Evolutionary conservation across 2,329 filamentous ascomycete genomes (phyloP), one percentile per base, ranked within the genome.

Genomic region (Arthroderma sp.): DNA sequence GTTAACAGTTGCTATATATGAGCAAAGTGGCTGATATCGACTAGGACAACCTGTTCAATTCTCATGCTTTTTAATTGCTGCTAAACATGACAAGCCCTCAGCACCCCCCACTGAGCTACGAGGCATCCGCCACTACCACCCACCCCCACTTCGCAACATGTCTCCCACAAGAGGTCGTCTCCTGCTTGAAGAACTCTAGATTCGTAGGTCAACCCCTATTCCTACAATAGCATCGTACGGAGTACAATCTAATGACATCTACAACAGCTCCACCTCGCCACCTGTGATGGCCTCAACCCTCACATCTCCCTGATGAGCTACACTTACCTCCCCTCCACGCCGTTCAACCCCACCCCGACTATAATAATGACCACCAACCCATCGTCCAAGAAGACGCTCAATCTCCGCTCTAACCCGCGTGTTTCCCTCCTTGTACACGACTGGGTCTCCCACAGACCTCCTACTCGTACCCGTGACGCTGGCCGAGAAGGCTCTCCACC

Each of bases 221-320:
- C 61, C 25, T 38, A 49, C 52, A 33, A n/a, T n/a, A n/a, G n/a
- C n/a, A n/a, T n/a, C 56, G 25, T 56, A 38, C 53, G 44, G 35
- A 13, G 35, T 51, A 55, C 25, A 54, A 59, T 57, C 35, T 56
- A 7, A 41, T 21, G 15, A 9, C 47, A 56, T 57, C 39, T 54
- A 13, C 33, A 41, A 64, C 67, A 95, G 90, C 88, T 98, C 64
- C 93, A 98, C 73, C 86, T 98, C 56, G 91, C 93, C 65, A 98
- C 93, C 58, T 94, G 87, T 71, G 83, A 83, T 65, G 79, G 86
- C 64, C 86, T 93, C 67, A 78, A 84, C 62, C 93, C 93, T 8
- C 89, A 97, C 71, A 88, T 97, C 63, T 94, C 90, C 38, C 83
- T 98, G 63, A 98, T 98, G 93, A 96, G 95, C 77, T 97, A 97